Evolutionary conservation across 108 stramenopile genomes (phyloP).

Genomic region (Nitzschia sp.): DNA sequence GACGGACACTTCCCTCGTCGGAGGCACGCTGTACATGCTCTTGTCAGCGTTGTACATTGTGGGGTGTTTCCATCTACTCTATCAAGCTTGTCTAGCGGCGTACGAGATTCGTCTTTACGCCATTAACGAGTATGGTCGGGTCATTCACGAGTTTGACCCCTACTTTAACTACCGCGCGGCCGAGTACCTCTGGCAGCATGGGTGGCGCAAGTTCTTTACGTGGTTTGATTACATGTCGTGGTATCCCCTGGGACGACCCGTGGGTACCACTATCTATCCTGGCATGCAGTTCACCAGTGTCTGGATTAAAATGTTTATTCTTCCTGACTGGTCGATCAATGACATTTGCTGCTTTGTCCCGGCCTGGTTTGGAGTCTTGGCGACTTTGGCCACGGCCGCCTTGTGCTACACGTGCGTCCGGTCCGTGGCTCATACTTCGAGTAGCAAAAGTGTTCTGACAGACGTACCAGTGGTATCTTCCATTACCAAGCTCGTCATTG

Average conservation of each 20-base stretch:
- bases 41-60: slow-evolving; percentile 33
- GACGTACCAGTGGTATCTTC: slow-evolving; percentile 55
- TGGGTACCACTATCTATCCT: slow-evolving; percentile 99
- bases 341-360: slow-evolving; percentile 94
- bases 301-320: slow-evolving; percentile 68
- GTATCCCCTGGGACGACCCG: slow-evolving; percentile 96
- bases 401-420: slow-evolving; percentile 62
- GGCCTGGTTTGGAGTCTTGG: slow-evolving; percentile 87
- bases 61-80: slow-evolving; percentile 30
- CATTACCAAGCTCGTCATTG: slow-evolving; percentile 23
- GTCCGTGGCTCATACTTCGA: slow-evolving; percentile 3
- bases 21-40: slow-evolving; percentile 8
- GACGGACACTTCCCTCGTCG: slow-evolving; percentile 10
- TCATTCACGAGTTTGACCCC: slow-evolving; percentile 90
- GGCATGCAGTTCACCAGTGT: slow-evolving; percentile 97
- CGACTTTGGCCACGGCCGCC: slow-evolving; percentile 68
- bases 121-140: slow-evolving; percentile 81
- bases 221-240: slow-evolving; percentile 95
- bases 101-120: slow-evolving; percentile 83
- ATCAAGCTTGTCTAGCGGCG: slow-evolving; percentile 45
- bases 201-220: slow-evolving; percentile 63
- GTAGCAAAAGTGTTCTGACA: slow-evolving; percentile 47
- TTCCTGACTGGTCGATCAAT: slow-evolving; percentile 82
- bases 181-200: slow-evolving; percentile 64
- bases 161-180: slow-evolving; percentile 94